phyloP scores from a whole-genome alignment of 1,139 yeast species.

The Lodderomyces oxycetoniae region DNA sequence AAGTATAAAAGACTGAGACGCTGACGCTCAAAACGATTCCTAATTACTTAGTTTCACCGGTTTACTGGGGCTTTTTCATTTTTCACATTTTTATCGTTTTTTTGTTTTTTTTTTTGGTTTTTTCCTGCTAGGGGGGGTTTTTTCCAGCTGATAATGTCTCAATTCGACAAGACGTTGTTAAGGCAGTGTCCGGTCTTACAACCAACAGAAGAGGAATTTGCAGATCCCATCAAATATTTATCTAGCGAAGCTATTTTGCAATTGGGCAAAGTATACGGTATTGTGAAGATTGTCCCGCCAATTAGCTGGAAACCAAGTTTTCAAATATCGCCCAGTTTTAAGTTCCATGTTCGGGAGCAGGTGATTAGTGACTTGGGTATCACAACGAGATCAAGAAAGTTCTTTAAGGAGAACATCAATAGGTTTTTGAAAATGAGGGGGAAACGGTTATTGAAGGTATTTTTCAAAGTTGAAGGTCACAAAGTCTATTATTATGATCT shows the following conservation, averaged over 20 bases:
- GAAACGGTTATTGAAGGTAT: constrained; percentile 24
- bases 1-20: too few species aligned
- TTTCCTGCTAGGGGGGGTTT: background rate
- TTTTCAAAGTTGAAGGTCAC: constrained; percentile 21
- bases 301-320: constrained; percentile 49
- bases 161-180: constrained; percentile 25
- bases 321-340: constrained; percentile 49
- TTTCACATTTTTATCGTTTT: background rate
- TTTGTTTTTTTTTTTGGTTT: too few species aligned
- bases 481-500: constrained; percentile 51
- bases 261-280: constrained; percentile 59
- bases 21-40: too few species aligned
- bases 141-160: constrained; percentile 2
- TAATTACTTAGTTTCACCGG: background rate
- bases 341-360: constrained; percentile 64
- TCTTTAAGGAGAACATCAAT: constrained; percentile 56
- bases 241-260: constrained; percentile 45
- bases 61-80: background rate
- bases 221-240: constrained; percentile 57
- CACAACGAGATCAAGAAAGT: constrained; percentile 55
- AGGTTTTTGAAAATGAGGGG: constrained; percentile 50
- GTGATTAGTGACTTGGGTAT: constrained; percentile 60
- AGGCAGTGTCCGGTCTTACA: constrained; percentile 51
- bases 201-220: constrained; percentile 54
- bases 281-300: constrained; percentile 66